Evolutionary conservation across 2,329 filamentous ascomycete genomes (phyloP).

Genomic region (Hansfordia pulvinata): DNA sequence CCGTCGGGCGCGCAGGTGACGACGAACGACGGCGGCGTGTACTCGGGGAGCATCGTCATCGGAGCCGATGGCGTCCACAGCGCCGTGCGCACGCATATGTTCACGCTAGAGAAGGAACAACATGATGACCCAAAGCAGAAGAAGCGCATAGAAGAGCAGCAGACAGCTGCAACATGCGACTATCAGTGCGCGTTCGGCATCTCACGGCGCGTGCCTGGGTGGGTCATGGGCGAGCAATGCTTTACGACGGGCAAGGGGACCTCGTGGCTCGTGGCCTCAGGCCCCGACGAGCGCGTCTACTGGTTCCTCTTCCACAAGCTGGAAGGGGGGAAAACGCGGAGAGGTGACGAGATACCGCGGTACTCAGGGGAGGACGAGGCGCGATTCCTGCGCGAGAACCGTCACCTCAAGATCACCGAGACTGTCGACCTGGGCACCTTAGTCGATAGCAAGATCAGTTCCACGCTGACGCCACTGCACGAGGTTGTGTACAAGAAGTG

Average conservation of each 20-base stretch:
- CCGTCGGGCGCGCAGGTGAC: constrained; percentile 14
- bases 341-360: constrained; percentile 16
- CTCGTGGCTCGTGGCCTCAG: constrained; percentile 15
- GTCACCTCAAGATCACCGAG: constrained; percentile 8
- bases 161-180: too few relatives aligned
- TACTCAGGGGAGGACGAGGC: constrained; percentile 19
- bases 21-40: constrained; percentile 15
- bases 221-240: constrained; percentile 7
- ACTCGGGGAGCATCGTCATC: constrained; percentile 19
- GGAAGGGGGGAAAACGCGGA: constrained; percentile 12
- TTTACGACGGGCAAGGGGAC: constrained; percentile 9
- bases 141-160: too few relatives aligned
- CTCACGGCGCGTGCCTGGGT: constrained; percentile 12
- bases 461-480: constrained; percentile 18
- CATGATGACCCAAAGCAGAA: too few relatives aligned
- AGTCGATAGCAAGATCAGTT: constrained; percentile 12
- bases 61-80: constrained; percentile 28
- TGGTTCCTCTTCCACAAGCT: constrained; percentile 21
- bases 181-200: constrained; percentile 25
- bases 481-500: constrained; percentile 19
- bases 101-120: constrained; percentile 8
- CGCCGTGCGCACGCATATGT: constrained; percentile 18
- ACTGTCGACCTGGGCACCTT: constrained; percentile 16
- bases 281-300: constrained; percentile 16
- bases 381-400: constrained; percentile 11